Evolutionary conservation across 495 filamentous ascomycete species (phyloP).

Genomic region (Xylaria cubensis): DNA sequence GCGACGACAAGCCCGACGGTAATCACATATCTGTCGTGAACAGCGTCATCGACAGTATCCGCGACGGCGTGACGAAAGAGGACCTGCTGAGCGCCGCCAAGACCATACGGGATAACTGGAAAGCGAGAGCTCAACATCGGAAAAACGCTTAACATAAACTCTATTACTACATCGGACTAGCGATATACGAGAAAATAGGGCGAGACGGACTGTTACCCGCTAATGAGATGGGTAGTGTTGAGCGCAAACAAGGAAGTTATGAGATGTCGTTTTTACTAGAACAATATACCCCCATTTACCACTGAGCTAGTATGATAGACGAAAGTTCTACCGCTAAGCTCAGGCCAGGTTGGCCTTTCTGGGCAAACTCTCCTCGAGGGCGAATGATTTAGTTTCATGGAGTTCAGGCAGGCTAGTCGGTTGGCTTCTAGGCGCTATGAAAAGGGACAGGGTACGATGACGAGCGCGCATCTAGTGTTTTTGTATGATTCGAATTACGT

Average conservation of each 20-base stretch:
- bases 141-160: conserved; percentile 1
- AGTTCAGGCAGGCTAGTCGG: conserved; percentile 19
- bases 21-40: conserved; percentile 78
- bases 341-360: neutral
- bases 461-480: neutral
- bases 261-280: neutral
- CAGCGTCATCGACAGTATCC: conserved; percentile 80
- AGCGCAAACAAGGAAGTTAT: neutral
- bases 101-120: conserved; percentile 75
- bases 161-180: neutral
- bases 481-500: neutral
- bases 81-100: conserved; percentile 65
- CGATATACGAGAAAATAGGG: neutral
- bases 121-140: conserved; percentile 50
- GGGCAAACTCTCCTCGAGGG: neutral
- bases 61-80: conserved; percentile 66
- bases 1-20: conserved; percentile 89
- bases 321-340: neutral
- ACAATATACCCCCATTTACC: neutral
- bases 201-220: neutral
- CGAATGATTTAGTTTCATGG: conserved; percentile 11
- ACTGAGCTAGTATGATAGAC: neutral
- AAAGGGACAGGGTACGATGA: neutral
- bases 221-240: neutral
- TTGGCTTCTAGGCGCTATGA: neutral